These are phyloP conservation scores for Fraxinus greggii DNA, from an alignment of 305 asterid genomes.

Conservation along the genomic window DNA sequence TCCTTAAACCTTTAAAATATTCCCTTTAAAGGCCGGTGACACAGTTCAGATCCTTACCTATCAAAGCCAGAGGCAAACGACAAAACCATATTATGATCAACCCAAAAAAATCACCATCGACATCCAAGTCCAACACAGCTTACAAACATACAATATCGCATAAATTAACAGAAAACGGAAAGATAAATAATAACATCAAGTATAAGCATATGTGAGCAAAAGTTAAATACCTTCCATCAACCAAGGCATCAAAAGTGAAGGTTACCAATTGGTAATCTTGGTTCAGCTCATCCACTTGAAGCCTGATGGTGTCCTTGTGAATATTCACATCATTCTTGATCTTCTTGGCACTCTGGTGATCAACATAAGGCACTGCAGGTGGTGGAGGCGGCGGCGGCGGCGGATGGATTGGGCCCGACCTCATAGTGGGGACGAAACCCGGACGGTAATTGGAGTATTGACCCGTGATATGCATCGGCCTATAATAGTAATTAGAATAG, in stretches of 20 bases:
- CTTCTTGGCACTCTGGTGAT: slow-evolving; percentile 82
- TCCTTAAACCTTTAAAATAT: neutral
- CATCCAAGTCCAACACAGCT: neutral
- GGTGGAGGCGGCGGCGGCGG: slow-evolving; percentile 32
- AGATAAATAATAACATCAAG: neutral
- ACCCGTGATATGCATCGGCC: slow-evolving; percentile 36
- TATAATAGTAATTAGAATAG: slow-evolving; percentile 26
- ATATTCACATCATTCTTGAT: slow-evolving; percentile 82
- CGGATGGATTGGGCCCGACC: slow-evolving; percentile 33
- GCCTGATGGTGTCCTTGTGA: slow-evolving; percentile 68
- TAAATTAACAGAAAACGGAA: neutral
- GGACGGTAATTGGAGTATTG: slow-evolving; percentile 44
- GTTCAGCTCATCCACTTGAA: slow-evolving; percentile 55
- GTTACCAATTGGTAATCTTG: slow-evolving; percentile 62
- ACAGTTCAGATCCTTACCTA: neutral
- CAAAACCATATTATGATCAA: neutral
- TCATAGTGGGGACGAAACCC: slow-evolving; percentile 31
- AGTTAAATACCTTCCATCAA: slow-evolving; percentile 70
- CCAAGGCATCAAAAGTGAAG: slow-evolving; percentile 84
- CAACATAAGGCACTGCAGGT: slow-evolving; percentile 68
- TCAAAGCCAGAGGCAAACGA: slow-evolving; percentile 5
- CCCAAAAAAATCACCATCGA: neutral
- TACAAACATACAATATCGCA: neutral
- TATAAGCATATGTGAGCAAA: neutral
- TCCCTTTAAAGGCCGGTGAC: neutral